Evolutionary conservation across 805 yeast species (phyloP).

Genomic region (Tetrapisispora pingtungensis): DNA sequence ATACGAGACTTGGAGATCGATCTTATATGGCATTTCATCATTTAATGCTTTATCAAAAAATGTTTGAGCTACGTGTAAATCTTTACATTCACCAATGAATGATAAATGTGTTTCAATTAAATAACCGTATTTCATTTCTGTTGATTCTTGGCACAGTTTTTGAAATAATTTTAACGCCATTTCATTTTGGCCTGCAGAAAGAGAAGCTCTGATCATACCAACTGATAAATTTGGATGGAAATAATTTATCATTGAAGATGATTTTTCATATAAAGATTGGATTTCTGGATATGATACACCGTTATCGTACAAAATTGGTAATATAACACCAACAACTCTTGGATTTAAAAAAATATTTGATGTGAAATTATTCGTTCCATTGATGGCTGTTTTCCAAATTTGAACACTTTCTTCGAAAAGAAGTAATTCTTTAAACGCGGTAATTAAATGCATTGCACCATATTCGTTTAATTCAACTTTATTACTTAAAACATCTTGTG

Average conservation of each 20-base stretch:
- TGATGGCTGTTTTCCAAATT: constrained; percentile 46
- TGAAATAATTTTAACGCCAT: constrained; percentile 54
- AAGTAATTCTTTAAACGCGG: constrained; percentile 46
- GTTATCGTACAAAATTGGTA: constrained; percentile 52
- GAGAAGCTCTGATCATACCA: constrained; percentile 61
- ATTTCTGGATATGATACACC: constrained; percentile 51
- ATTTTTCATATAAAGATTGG: constrained; percentile 39
- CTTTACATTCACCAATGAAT: constrained; percentile 65
- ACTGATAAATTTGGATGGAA: constrained; percentile 38
- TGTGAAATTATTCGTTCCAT: constrained; percentile 6
- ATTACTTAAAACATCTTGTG: constrained; percentile 38
- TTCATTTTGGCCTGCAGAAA: constrained; percentile 48
- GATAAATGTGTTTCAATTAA: constrained; percentile 61
- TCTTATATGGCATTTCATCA: constrained; percentile 57
- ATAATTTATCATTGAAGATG: constrained; percentile 17
- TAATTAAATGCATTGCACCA: constrained; percentile 44
- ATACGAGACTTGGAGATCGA: constrained; percentile 58
- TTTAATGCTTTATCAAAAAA: constrained; percentile 62
- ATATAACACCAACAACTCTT: constrained; percentile 51
- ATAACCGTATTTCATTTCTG: constrained; percentile 26
- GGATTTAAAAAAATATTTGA: constrained; percentile 41
- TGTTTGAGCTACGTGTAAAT: constrained; percentile 53
- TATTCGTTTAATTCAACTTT: constrained; percentile 34
- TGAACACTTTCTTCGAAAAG: constrained; percentile 49
- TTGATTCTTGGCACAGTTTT: constrained; percentile 35